Conservation (phyloP, 768 basidiomycete genomes). For the Auricularia sp. region DNA sequence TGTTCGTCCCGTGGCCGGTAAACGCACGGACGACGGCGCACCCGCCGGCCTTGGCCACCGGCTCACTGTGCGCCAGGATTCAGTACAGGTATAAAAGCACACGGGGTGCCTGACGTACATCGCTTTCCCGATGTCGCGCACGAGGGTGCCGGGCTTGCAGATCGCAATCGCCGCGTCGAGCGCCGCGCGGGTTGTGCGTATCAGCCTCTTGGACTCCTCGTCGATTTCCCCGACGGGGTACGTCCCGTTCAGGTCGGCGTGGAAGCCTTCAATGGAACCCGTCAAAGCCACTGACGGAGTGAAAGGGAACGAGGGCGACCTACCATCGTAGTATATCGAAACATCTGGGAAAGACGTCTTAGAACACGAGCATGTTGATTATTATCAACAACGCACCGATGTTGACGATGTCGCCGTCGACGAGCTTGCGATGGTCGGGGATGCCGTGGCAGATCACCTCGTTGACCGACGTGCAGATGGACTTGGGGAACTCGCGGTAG, state of each 20-base stretch:
- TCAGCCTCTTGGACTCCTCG: conserved; percentile 75
- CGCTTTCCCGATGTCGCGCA: conserved; percentile 76
- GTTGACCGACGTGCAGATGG: conserved; percentile 94
- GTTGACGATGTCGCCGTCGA: conserved; percentile 94
- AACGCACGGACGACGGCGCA: conserved; percentile 90
- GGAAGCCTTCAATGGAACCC: conserved; percentile 43
- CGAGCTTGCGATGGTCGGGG: conserved; percentile 72
- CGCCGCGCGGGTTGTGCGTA: conserved; percentile 70
- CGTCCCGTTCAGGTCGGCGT: conserved; percentile 90
- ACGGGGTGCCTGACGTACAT: conserved; percentile 45
- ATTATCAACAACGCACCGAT: conserved; percentile 44
- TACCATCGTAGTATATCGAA: conserved; percentile 69
- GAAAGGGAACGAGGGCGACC: neutral
- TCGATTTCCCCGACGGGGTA: conserved; percentile 84
- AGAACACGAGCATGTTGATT: neutral
- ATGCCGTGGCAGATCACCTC: conserved; percentile 97
- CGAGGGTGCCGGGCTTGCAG: conserved; percentile 88
- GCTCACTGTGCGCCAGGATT: conserved; percentile 44
- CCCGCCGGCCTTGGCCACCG: conserved; percentile 68
- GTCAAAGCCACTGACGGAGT: too few relatives aligned
- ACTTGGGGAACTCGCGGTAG: conserved; percentile 88
- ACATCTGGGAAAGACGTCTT: conserved; percentile 42
- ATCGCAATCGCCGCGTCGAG: conserved; percentile 83
- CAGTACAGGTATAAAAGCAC: neutral
- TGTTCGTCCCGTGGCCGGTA: conserved; percentile 83